Evolutionary conservation across 306 rosid genomes (phyloP), one percentile per base, ranked within the genome.

Genomic region (Lithocarpus polystachyus): DNA sequence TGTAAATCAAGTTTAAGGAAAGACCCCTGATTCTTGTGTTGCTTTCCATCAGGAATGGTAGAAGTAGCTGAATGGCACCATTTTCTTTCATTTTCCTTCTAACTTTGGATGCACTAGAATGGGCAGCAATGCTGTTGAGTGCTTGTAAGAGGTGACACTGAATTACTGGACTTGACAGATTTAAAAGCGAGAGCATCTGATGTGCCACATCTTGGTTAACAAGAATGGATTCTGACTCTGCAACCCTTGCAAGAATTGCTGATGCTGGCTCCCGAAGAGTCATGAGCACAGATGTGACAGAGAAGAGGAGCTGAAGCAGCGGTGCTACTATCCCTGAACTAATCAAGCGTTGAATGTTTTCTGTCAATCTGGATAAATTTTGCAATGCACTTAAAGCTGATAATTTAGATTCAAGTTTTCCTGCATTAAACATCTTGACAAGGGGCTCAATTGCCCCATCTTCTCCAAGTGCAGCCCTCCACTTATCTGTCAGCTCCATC

Each of bases 281-380:
- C 97, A 92, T 92, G 53, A 94, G 98, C 28, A 89, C 96, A 23
- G 98, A 94, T 5, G 98, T 94, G 2, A 94, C 98, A 2, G 97
- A 94, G 82, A 94, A 94, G 53, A 94, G 98, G 60, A 94, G 97
- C 78, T 92, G 97, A 56, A 94, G 91, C 52, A 94, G 82, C 37
- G 91, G 79, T 43, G 78, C 79, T 62, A 89, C 82, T 10, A 94
- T 88, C 48, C 98, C 97, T 0, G 94, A 90, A 79, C 74, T 79
- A 77, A 88, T 79, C 83, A 94, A 72, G 23, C 77, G 92, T 26
- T 86, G 94, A 56, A 89, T 82, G 54, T 94, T 94, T 80, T 90
- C 94, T 9, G 84, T 71, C 87, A 83, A 78, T 81, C 77, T 80
- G 7, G 94, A 89, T 77, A 94, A 86, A 65, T 86, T 92, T 84